A percentile compares a stretch with the other conserved stretches of the same genome.
Conservation (phyloP, 2,329 filamentous ascomycete species). For the Botrytis sinoallii region DNA sequence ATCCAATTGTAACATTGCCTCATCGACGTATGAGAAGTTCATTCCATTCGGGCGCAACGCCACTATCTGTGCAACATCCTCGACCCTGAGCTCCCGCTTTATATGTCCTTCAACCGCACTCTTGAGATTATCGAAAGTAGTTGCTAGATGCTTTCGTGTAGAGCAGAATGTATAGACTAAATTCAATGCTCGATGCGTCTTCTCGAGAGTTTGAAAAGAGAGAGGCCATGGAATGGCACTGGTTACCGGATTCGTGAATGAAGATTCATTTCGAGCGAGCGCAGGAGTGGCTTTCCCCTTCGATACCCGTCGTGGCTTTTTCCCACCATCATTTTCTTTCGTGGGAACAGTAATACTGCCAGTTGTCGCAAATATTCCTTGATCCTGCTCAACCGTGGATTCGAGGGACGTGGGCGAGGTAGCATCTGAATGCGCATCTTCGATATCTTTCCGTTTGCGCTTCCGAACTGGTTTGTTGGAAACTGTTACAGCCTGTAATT, state of each 20-base stretch:
- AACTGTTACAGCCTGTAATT: constrained; percentile 47
- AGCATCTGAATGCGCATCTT: constrained; percentile 27
- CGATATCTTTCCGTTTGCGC: constrained; percentile 40
- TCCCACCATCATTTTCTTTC: constrained; percentile 53
- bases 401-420: neutral
- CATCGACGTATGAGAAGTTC: constrained; percentile 82
- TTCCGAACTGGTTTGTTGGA: constrained; percentile 43
- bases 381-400: neutral
- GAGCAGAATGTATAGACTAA: constrained; percentile 93
- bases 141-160: constrained; percentile 86
- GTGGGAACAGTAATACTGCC: constrained; percentile 48
- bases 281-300: constrained; percentile 36
- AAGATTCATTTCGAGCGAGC: constrained; percentile 30
- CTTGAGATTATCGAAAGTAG: constrained; percentile 86
- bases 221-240: constrained; percentile 61
- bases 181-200: constrained; percentile 81
- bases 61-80: constrained; percentile 80
- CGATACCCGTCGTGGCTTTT: constrained; percentile 45
- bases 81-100: constrained; percentile 63
- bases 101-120: constrained; percentile 81
- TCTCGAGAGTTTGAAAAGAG: constrained; percentile 67
- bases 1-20: constrained; percentile 77
- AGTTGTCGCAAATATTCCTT: constrained; percentile 16
- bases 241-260: constrained; percentile 29
- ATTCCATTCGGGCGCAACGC: constrained; percentile 74